Percentiles rank a stretch among this genome's conserved stretches.
Evolutionary conservation across 192 early-diverging fungal genomes (phyloP).

Genomic region (Linnemannia hyalina): DNA sequence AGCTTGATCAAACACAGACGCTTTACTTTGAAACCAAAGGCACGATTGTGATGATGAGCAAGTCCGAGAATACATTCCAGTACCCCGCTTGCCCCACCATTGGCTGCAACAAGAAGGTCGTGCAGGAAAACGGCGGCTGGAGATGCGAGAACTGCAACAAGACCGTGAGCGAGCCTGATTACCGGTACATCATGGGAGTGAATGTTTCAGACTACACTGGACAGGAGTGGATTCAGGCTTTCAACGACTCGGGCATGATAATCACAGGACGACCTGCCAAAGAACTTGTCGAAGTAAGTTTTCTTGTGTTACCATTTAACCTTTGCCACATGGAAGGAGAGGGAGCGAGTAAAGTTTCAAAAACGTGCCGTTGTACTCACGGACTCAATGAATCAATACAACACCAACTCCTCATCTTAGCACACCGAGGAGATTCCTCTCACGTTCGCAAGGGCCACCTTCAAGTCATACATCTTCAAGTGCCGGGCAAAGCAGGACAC

Average conservation of each 20-base stretch:
- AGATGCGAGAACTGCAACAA: conserved; percentile 93
- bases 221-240: conserved; percentile 84
- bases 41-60: conserved; percentile 79
- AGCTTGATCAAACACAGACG: conserved; percentile 55
- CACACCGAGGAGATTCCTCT: conserved; percentile 59
- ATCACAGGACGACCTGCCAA: conserved; percentile 80
- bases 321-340: background rate
- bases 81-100: conserved; percentile 90
- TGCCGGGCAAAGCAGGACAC: conserved; percentile 85
- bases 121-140: conserved; percentile 77
- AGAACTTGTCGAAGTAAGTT: conserved; percentile 63
- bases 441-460: conserved; percentile 70
- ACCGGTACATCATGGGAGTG: conserved; percentile 86
- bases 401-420: background rate
- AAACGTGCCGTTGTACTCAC: background rate
- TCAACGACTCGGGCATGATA: conserved; percentile 83
- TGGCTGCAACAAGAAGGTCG: conserved; percentile 93
- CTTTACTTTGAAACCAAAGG: conserved; percentile 83
- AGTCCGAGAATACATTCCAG: conserved; percentile 68
- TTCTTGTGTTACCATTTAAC: background rate
- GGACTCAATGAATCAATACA: background rate
- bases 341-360: background rate
- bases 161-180: conserved; percentile 75
- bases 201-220: conserved; percentile 84
- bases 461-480: conserved; percentile 80